Base-by-base conservation (phyloP, 176 grass and related monocot species). In the Dactylis glomerata region DNA sequence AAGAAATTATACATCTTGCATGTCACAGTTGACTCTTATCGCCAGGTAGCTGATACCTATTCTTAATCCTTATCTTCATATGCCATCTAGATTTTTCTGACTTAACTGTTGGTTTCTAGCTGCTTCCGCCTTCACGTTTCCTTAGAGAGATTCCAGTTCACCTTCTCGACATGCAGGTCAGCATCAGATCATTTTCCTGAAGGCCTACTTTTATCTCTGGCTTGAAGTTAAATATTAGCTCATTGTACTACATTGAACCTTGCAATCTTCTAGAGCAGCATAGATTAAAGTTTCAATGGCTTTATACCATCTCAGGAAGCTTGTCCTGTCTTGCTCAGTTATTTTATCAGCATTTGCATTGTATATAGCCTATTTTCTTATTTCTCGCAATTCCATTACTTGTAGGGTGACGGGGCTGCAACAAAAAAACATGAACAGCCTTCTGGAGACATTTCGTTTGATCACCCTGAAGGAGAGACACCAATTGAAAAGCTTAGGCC, bases 71-170 rank as follows among this genome's bases (percentile, higher is more conserved):
- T 50, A 37, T 68, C 36, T 64, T 74, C 72, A 84, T 45, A 56
- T 5, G 67, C 36, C 73, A 42, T 69, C 28, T 28, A 59, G n/a
- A n/a, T 34, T 46, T 70, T 41, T 73, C 74, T 86, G n/a, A 87
- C 33, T 77, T 51, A 12, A 70, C 24, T 85, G 33, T 77, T 91
- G 26, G 64, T 61, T 77, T 90, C 56, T 83, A 98, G 95, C 89
- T 98, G 45, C 73, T 98, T 78, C 91, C 90, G 73, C 95, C 92
- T 71, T 95, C 95, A 84, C 92, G 95, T 72, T 98, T 98, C 84
- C 88, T 98, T 68, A 90, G 92, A 32, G 95, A 98, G 86, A 92
- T 98, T 63, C 90, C 95, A 44, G 51, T n/a, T 63, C 92, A 92
- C 75, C 92, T 98, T 86, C 84, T 95, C 34, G 92, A 95, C 78